Base-by-base conservation (phyloP, 257 asterid species). In the Knoxia roxburghii region DNA sequence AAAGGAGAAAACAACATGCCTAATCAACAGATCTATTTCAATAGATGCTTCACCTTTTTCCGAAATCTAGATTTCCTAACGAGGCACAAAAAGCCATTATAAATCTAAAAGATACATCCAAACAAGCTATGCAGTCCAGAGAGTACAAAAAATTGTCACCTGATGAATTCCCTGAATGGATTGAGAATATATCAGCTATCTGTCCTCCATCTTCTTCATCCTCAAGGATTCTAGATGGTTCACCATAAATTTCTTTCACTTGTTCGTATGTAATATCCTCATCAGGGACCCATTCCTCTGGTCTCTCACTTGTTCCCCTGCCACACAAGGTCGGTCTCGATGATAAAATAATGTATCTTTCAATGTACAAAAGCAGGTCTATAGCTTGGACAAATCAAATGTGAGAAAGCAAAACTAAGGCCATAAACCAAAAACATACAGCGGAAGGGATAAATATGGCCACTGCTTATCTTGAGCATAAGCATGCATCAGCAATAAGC, bases 401-500 rank as follows among this genome's bases (percentile, higher is more conserved):
- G 23, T 20, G 23, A 39, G 65, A 33, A 30, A 10, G 10, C 12
- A 53, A 59, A 65, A 56, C 54, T 52, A 55, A 70, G 60, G 65
- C 18, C 20, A 72, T 54, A 39, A 71, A 76, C 70, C 41, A 52
- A 76, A 67, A 71, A 71, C 98, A 30, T 90, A 93, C 99, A 90
- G 17, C 9, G 97, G 99, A 76, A 90, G 80, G 72, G 99, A 93
- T 75, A 93, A 49, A 75, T 86, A 93, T 35, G 99, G 95, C 96
- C 95, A 89, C 60, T 87, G 94, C 87, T 80, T 93, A 73, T 93
- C 97, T 69, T 93, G 99, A 43, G 89, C 97, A 81, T 93, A 93
- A 50, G 96, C 99, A 78, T 93, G 99, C 49, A 84, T 62, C 52
- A 93, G 84, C 78, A 93, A 81, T 62, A 90, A 58, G 55, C 97